These are phyloP conservation scores for Aspergillus baeticus DNA, from an alignment of 495 filamentous ascomycete genomes.

Conservation along the genomic window DNA sequence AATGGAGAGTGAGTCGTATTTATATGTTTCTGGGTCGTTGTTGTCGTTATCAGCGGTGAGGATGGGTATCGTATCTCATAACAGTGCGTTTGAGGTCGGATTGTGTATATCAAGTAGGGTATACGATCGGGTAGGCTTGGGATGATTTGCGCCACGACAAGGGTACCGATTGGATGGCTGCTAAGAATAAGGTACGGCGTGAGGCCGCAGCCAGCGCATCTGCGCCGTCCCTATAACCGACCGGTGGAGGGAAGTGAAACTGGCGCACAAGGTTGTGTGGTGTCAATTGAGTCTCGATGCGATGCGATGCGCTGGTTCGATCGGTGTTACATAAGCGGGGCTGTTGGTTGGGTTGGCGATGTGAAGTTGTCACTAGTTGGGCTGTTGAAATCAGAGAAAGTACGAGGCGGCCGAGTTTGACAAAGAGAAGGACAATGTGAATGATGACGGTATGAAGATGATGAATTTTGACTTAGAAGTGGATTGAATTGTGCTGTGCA, in stretches of 20 bases:
- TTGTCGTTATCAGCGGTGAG: not conserved
- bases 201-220: conserved; percentile 19
- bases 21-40: not conserved
- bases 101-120: not conserved
- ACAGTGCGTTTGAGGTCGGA: not conserved
- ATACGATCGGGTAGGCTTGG: not conserved
- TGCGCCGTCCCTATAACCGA: conserved; percentile 10
- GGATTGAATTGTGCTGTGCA: not conserved
- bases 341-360: not conserved
- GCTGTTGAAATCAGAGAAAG: not conserved
- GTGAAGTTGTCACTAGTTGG: too few relatives aligned
- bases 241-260: not conserved
- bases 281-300: not conserved
- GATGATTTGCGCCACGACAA: not conserved
- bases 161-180: not conserved
- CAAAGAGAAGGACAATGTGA: not conserved
- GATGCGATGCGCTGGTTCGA: conserved; percentile 8
- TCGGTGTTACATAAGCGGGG: conserved; percentile 15
- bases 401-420: not conserved
- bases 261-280: too few relatives aligned
- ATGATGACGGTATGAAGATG: not conserved
- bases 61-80: not conserved
- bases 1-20: not conserved
- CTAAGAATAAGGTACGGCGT: not conserved
- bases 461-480: not conserved